phyloP scores from a whole-genome alignment of 371 early-diverging fungal species.

The Capniomyces stellatus region DNA sequence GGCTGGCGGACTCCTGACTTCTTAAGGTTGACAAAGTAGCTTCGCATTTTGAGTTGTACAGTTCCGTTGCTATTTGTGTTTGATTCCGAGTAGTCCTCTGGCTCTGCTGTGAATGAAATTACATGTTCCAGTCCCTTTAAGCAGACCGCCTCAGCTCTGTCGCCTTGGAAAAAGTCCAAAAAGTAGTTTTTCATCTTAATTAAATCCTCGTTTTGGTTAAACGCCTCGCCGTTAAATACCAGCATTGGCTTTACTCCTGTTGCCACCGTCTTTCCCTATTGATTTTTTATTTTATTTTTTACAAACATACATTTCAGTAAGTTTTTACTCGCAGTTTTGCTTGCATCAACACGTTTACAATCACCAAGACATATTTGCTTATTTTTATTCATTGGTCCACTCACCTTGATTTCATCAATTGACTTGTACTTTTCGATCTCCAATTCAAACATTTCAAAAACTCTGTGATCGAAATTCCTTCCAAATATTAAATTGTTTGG shows the following conservation, averaged over 20 bases:
- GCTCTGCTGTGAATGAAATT: slow-evolving; percentile 66
- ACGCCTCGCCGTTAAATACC: slow-evolving; percentile 78
- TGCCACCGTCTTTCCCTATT: slow-evolving; percentile 53
- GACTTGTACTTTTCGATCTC: slow-evolving; percentile 63
- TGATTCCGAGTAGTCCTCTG: slow-evolving; percentile 33
- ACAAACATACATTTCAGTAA: no score
- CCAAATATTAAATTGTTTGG: slow-evolving; percentile 83
- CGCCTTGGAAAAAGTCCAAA: slow-evolving; percentile 84
- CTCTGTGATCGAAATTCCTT: slow-evolving; percentile 77
- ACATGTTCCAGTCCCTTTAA: slow-evolving; percentile 79
- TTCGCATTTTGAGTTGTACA: slow-evolving; percentile 46
- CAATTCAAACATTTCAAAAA: slow-evolving; percentile 91
- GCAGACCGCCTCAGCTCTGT: slow-evolving; percentile 44
- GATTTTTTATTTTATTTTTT: no score
- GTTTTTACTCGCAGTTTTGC: no score
- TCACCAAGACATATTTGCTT: no score
- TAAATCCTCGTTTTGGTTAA: slow-evolving; percentile 46
- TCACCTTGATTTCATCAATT: slow-evolving; percentile 16
- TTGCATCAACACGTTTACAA: no score
- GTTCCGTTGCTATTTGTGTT: slow-evolving; percentile 20
- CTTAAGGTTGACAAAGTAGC: slow-evolving; percentile 62
- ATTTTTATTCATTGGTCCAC: no score
- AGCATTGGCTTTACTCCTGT: slow-evolving; percentile 78
- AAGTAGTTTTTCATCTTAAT: slow-evolving; percentile 62
- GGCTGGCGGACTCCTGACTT: slow-evolving; percentile 74